Evolutionary conservation across 2,329 filamentous ascomycete species (phyloP).

Genomic region (Tolypocladium cylindrosporum): DNA sequence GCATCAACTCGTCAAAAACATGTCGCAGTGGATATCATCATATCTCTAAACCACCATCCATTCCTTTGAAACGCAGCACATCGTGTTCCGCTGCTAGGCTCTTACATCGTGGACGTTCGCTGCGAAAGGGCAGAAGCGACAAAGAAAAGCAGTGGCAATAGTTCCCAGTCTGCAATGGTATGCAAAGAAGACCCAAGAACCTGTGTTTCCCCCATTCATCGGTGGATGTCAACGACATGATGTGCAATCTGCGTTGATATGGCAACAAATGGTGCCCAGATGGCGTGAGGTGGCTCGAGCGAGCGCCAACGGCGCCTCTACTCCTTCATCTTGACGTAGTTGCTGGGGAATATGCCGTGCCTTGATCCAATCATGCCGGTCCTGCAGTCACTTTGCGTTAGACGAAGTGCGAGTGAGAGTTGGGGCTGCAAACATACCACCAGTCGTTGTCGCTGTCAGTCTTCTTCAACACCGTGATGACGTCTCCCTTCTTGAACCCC

Average conservation of each 20-base stretch:
- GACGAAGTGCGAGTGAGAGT: not conserved
- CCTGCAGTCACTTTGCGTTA: slow-evolving; percentile 32
- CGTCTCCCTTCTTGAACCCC: slow-evolving; percentile 92
- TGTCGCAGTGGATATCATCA: not conserved
- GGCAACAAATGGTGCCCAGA: not conserved
- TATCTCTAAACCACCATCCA: not conserved
- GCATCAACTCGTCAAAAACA: not conserved
- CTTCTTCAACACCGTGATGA: slow-evolving; percentile 90
- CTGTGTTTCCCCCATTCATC: not conserved
- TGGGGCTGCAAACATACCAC: slow-evolving; percentile 54
- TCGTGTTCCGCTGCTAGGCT: not conserved
- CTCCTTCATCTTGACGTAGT: slow-evolving; percentile 59
- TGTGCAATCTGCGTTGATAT: not conserved
- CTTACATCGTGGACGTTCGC: not conserved
- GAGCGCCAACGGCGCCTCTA: slow-evolving; percentile 11
- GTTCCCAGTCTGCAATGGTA: not conserved
- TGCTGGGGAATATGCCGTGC: slow-evolving; percentile 89
- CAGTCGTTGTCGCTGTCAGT: slow-evolving; percentile 92
- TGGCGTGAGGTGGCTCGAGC: not conserved
- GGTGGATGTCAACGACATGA: not conserved
- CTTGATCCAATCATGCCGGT: slow-evolving; percentile 78
- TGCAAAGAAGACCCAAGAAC: not conserved
- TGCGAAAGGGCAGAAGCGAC: not conserved
- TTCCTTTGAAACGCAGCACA: not conserved
- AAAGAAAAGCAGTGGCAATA: not conserved